Base-by-base conservation (phyloP, 352 stramenopile species). In the Globisporangium iwayamae region DNA sequence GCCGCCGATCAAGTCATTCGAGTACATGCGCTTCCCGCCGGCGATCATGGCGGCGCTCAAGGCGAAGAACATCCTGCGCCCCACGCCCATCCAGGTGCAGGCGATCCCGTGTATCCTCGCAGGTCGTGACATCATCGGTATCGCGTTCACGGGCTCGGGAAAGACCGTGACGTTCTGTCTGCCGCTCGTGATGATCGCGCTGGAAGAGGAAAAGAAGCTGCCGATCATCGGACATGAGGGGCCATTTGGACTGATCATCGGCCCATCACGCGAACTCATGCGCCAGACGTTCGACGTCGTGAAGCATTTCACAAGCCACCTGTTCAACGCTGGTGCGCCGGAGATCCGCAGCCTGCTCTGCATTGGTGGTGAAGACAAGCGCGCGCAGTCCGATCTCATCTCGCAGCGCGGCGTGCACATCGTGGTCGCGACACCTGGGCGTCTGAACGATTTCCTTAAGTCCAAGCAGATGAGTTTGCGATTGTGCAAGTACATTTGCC, bases 51-150 rank as follows among this genome's bases (percentile, higher is more conserved):
- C 91, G 1, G 87, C 87, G 30, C 83, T 99, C 16, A 81, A 93
- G 51, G 83, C 84, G 22, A 99, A 99, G 76, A 98, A 98, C 70
- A 99, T 99, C 62, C 81, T 93, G 60, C 78, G 93, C 5, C 97
- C 97, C 2, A 99, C 97, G 39, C 97, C 97, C 1, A 99, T 99
- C 76, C 97, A 99, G 81, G 97, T 99, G 67, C 97, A 99, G 69
- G 97, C 96, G 47, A 87, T 99, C 20, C 96, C 97, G 22, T 98
- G 98, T 38, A 98, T 98, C 54, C 83, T 99, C 34, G 89, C 95
- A 1, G 96, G 96, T 18, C 87, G 97, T 43, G 97, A 99, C 75
- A 97, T 99, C 79, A 98, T 99, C 50, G 98, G 98, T 55, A 99
- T 99, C 69, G 97, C 97, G 9, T 99, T 99, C 74, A 99, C 97